phyloP scores from a whole-genome alignment of 108 stramenopile species.

The Phaeodactylum tricornutum region DNA sequence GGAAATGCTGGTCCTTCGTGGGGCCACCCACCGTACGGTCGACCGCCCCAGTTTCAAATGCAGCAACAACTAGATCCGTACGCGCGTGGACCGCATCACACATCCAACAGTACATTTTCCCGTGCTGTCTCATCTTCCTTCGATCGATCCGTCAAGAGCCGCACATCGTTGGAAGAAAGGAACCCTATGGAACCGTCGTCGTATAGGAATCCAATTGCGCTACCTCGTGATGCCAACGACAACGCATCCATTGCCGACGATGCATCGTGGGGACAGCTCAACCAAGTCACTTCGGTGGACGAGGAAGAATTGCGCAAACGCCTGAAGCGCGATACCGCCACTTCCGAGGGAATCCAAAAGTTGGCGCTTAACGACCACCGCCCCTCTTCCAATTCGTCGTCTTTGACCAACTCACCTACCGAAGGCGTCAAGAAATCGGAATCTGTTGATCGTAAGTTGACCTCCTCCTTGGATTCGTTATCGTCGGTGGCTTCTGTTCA shows the following conservation, averaged over 20 bases:
- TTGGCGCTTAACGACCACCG: conserved; percentile 6
- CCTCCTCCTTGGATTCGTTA: conserved; percentile 37
- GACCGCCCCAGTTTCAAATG: not conserved
- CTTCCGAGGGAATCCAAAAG: conserved; percentile 2
- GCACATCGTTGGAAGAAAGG: conserved; percentile 5
- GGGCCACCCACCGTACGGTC: too few species aligned
- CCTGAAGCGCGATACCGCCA: conserved; percentile 8
- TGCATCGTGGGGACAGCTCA: conserved; percentile 47
- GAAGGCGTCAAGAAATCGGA: conserved; percentile 17
- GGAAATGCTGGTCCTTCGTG: too few species aligned
- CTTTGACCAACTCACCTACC: conserved; percentile 50
- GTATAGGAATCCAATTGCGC: not conserved
- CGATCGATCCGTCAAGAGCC: conserved; percentile 28
- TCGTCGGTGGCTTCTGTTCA: conserved; percentile 40
- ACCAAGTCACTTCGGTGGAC: conserved; percentile 56
- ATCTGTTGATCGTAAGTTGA: conserved; percentile 11
- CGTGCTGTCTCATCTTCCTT: conserved; percentile 47
- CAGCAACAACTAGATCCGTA: conserved; percentile 6
- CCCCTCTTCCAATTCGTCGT: conserved; percentile 28
- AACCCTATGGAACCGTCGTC: conserved; percentile 4
- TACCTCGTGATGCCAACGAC: conserved; percentile 2
- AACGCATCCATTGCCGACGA: conserved; percentile 18
- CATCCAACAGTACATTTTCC: conserved; percentile 10
- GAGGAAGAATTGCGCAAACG: conserved; percentile 40
- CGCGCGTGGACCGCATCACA: not conserved